A percentile compares a stretch with the other conserved stretches of the same genome.
These are phyloP conservation scores for Sporothrix sp. DNA, from an alignment of 2,329 filamentous ascomycete genomes.

Conservation along the genomic window DNA sequence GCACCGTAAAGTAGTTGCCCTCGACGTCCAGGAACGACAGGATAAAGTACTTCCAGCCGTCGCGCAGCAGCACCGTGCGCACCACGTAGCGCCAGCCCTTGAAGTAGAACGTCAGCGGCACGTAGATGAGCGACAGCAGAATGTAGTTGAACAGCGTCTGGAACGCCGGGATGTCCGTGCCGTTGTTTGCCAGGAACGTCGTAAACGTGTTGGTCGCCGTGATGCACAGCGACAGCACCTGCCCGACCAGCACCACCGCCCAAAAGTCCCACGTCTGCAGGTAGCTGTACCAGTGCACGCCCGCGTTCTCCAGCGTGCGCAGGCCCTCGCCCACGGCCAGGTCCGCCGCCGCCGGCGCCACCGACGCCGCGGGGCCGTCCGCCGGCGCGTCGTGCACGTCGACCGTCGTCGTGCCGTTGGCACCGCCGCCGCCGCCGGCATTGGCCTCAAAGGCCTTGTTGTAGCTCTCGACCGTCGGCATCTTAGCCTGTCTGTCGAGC, in stretches of 20 bases:
- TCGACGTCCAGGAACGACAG: constrained; percentile 89
- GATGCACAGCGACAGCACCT: constrained; percentile 80
- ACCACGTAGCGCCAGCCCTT: constrained; percentile 67
- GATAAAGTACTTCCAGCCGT: constrained; percentile 92
- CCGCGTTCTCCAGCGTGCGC: constrained; percentile 43
- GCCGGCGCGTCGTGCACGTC: background rate
- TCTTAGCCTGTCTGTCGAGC: background rate
- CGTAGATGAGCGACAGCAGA: constrained; percentile 72
- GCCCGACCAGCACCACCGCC: constrained; percentile 68
- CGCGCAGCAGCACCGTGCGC: constrained; percentile 46
- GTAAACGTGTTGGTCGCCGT: constrained; percentile 89
- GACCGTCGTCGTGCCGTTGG: constrained; percentile 12
- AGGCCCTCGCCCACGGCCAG: constrained; percentile 42
- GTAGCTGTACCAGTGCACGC: constrained; percentile 59
- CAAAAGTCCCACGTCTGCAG: constrained; percentile 81
- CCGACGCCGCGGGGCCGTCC: constrained; percentile 15
- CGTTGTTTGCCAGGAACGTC: constrained; percentile 53
- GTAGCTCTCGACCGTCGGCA: constrained; percentile 4
- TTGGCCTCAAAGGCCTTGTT: constrained; percentile 10
- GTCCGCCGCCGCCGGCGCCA: constrained; percentile 21
- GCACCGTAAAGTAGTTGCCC: constrained; percentile 95
- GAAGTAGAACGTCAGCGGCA: constrained; percentile 64
- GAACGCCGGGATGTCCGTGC: constrained; percentile 83
- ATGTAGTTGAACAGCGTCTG: constrained; percentile 95
- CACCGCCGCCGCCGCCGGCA: background rate